These are phyloP conservation scores for Daedaleopsis nitida DNA, from an alignment of 768 basidiomycete species.

Conservation along the genomic window DNA sequence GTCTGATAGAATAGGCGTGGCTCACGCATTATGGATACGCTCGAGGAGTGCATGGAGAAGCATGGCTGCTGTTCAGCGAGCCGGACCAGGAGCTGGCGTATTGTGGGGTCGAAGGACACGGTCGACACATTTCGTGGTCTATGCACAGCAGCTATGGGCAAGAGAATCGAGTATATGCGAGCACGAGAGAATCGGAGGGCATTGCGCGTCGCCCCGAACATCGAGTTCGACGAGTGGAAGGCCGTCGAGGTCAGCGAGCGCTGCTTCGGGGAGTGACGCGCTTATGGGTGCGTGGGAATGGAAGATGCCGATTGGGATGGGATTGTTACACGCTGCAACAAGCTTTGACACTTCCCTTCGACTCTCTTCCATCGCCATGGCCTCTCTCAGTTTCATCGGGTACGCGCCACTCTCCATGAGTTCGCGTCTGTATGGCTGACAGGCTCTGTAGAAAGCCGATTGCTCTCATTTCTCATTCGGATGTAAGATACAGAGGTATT, in stretches of 20 bases:
- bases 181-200: slow-evolving; percentile 13
- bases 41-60: slow-evolving; percentile 26
- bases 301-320: slow-evolving; percentile 14
- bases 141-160: slow-evolving; percentile 7
- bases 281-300: slow-evolving; percentile 14
- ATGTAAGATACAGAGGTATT: slow-evolving; percentile 88
- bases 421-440: slow-evolving; percentile 16
- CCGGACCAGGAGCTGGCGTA: slow-evolving; percentile 26
- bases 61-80: slow-evolving; percentile 32
- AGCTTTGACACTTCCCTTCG: slow-evolving; percentile 9
- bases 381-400: slow-evolving; percentile 73
- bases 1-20: slow-evolving; percentile 29
- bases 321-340: slow-evolving; percentile 16
- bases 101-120: slow-evolving; percentile 23
- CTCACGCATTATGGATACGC: slow-evolving; percentile 28
- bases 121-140: slow-evolving; percentile 18
- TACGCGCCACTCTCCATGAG: slow-evolving; percentile 31
- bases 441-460: slow-evolving; percentile 68
- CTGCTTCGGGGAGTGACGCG: background rate
- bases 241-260: slow-evolving; percentile 3
- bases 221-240: slow-evolving; percentile 15
- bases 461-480: slow-evolving; percentile 87
- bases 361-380: slow-evolving; percentile 46
- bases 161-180: slow-evolving; percentile 8
- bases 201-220: slow-evolving; percentile 21